These are phyloP conservation scores for Plantago rigida DNA, from an alignment of 305 asterid genomes.

Conservation along the genomic window DNA sequence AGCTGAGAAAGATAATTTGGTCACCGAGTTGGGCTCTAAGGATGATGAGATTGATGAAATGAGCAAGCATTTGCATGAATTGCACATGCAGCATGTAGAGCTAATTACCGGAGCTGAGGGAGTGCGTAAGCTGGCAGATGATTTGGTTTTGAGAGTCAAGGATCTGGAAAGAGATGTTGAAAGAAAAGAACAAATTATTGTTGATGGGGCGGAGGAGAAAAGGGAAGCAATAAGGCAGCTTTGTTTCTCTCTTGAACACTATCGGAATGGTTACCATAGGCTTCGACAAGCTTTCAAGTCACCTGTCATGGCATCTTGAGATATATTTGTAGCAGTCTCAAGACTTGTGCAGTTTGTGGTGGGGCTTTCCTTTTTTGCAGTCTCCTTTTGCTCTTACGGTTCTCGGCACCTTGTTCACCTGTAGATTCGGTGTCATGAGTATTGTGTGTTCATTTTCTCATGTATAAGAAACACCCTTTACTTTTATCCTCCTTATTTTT, in stretches of 20 bases:
- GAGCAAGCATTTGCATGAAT: constrained; percentile 49
- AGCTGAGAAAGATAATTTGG: constrained; percentile 30
- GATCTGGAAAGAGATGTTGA: constrained; percentile 59
- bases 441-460: not conserved
- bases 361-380: not conserved
- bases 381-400: not conserved
- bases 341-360: not conserved
- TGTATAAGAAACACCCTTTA: not conserved
- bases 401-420: no score
- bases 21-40: constrained; percentile 36
- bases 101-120: constrained; percentile 39
- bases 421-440: no score
- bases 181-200: constrained; percentile 42
- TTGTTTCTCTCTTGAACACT: constrained; percentile 79
- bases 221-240: constrained; percentile 92
- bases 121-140: constrained; percentile 34
- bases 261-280: constrained; percentile 57
- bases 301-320: constrained; percentile 51
- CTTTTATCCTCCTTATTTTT: no score
- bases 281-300: constrained; percentile 52
- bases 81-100: constrained; percentile 53
- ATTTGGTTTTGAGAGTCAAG: constrained; percentile 36
- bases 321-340: constrained; percentile 8
- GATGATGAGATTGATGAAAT: constrained; percentile 37
- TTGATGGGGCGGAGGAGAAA: constrained; percentile 85